Evolutionary conservation across 1,284 basidiomycete genomes (phyloP), one percentile per base, ranked within the genome.

Genomic region (Ustanciosporium gigantosporum): DNA sequence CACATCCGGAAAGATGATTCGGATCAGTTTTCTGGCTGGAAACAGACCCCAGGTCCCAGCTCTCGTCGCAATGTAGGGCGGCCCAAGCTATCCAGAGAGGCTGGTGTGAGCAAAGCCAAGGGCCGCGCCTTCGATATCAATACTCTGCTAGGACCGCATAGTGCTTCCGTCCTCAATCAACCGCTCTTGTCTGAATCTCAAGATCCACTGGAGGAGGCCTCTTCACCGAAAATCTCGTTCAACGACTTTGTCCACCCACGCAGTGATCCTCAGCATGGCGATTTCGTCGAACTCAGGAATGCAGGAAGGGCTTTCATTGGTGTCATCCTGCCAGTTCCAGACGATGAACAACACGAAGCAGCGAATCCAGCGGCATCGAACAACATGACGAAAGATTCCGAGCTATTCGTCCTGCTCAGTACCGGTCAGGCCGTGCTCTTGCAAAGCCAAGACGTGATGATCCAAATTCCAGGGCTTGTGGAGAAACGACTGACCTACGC

Each of bases 401-500:
- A 59, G 5, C 25, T 69, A 40, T 66, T 41, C 41, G 47, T 58
- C 3, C 45, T 69, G 21, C 39, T 47, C 21, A 41, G 49, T 1
- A 36, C 53, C 3, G 66, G 66, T 5, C 25, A 46, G 20, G 34
- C 66, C 31, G 45, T 52, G 13, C 25, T 49, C 11, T 52, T 23
- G 43, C 50, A 46, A n/a, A 48, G 51, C 2, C 43, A 46, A 32
- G 66, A 69, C 23, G 56, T 69, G 16, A 66, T 61, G 57, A 47
- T 69, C 11, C 46, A 48, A 31, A 50, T 69, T 15, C 57, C 58
- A 3, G 16, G 19, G 7, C 27, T 66, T 9, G 50, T 69, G 34
- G 49, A 51, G 17, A 8, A 40, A 2, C 15, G 31, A 1, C 46
- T 66, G 11, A 31, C 48, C 1, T 27, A 34, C 1, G 27, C 22